Evolutionary conservation across 2,329 filamentous ascomycete genomes (phyloP), one percentile per base, ranked within the genome.

Genomic region (Fusarium pilosicola): DNA sequence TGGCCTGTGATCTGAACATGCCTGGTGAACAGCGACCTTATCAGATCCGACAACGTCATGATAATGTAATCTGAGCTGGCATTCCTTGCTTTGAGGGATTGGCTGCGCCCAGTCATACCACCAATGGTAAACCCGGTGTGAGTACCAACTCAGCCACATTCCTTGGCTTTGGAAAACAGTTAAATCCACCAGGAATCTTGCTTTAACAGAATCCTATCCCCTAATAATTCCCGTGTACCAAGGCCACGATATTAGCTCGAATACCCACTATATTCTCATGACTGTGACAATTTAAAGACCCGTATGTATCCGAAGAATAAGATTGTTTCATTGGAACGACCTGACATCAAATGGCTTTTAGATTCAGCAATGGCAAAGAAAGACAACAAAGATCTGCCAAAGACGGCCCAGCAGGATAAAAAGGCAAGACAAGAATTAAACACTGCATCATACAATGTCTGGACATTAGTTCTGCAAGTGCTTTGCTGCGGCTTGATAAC

Each of bases 141-240:
- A 41, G 38, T 7, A 34, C 8, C 45, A 62, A 20, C 52, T 22
- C 36, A 52, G 62, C 57, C 57, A 62, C 57, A 42, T 45, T 41
- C 10, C 45, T 49, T 62, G 17, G n/a, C 36, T 38, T 24, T 7
- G 12, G 8, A 20, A 34, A 46, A 14, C 22, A 45, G 18, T 46
- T 52, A 39, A 48, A 59, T 26, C 39, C 52, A 22, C 28, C 26
- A 13, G 30, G n/a, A 39, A 22, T 18, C 26, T 24, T 45, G n/a
- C 22, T 44, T 8, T 26, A 6, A 4, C 34, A 59, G 15, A 48
- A 28, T 13, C 15, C 6, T 36, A 20, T 48, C 8, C 5, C 28
- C 28, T 36, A 28, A 48, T 28, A 36, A 58, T 58, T 58, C 30
- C 44, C 14, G 18, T 36, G 20, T 22, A 26, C 18, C 38, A 18